phyloP scores from a whole-genome alignment of 23 red algal genomes.

The Gracilaria caudata region DNA sequence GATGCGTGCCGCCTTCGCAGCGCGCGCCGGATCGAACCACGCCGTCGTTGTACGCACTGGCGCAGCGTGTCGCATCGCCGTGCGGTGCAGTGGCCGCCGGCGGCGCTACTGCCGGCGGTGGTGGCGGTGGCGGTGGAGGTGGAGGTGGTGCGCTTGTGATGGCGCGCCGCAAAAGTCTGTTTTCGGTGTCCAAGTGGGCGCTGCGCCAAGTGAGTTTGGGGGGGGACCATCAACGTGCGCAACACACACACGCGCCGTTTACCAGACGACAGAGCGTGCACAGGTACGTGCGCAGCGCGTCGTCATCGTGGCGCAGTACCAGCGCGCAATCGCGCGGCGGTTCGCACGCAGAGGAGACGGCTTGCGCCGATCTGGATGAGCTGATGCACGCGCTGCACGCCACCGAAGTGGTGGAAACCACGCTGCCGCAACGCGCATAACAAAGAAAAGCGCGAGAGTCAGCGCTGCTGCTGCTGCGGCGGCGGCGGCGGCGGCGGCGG shows the following conservation, averaged over 20 bases:
- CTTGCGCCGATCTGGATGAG: conserved; percentile 12
- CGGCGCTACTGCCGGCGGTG: no score
- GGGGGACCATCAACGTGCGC: not conserved
- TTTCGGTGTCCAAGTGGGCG: conserved; percentile 9
- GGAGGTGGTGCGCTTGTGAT: no score
- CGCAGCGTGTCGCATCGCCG: no score
- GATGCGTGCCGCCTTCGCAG: not conserved
- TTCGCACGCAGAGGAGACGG: no score
- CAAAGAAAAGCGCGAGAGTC: no score
- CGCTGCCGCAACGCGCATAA: not conserved
- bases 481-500: no score
- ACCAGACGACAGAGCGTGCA: not conserved
- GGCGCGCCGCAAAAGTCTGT: conserved; percentile 3
- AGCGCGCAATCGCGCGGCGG: not conserved
- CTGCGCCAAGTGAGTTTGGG: not conserved
- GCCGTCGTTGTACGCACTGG: not conserved
- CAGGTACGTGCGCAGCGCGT: conserved; percentile 13
- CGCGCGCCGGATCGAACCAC: not conserved
- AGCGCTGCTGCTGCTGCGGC: no score
- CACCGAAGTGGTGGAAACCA: conserved; percentile 4
- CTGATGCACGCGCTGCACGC: conserved; percentile 16
- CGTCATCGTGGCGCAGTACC: not conserved
- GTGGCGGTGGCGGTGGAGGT: no score
- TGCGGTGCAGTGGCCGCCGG: no score
- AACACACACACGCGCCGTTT: not conserved